Conservation (phyloP, 805 yeast genomes). For the Sugiyamaella valdiviana region DNA sequence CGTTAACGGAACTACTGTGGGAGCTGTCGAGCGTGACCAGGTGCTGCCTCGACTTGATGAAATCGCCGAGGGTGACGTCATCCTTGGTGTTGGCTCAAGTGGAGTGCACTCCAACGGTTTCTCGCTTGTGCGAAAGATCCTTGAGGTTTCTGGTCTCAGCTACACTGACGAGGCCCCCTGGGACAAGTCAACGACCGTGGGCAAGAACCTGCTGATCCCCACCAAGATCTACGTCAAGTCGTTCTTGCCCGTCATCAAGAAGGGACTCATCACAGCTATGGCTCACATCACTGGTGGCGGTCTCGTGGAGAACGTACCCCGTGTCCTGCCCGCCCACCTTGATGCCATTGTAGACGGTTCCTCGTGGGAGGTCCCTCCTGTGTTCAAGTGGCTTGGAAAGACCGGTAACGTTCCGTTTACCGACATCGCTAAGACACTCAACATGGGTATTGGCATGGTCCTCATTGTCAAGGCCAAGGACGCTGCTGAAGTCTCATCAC, state of each 20-base stretch:
- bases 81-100: constrained; percentile 81
- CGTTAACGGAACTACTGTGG: constrained; percentile 97
- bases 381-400: constrained; percentile 90
- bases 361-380: constrained; percentile 78
- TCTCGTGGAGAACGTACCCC: constrained; percentile 88
- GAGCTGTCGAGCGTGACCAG: constrained; percentile 76
- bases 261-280: constrained; percentile 70
- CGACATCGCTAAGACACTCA: constrained; percentile 86
- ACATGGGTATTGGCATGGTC: constrained; percentile 96
- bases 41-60: constrained; percentile 64
- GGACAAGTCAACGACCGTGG: constrained; percentile 62
- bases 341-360: constrained; percentile 75
- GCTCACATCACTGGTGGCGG: constrained; percentile 99
- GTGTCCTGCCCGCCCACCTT: constrained; percentile 77
- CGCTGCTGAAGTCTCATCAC: constrained; percentile 48
- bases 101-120: constrained; percentile 97
- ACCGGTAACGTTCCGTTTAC: constrained; percentile 83
- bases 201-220: constrained; percentile 81
- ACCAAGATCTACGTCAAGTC: constrained; percentile 94
- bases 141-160: constrained; percentile 65
- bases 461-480: constrained; percentile 68
- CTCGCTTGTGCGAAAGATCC: constrained; percentile 86
- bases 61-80: constrained; percentile 74
- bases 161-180: constrained; percentile 83
- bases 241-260: constrained; percentile 63